Evolutionary conservation across 306 rosid species (phyloP), one percentile per base, ranked within the genome.

Genomic region (Casuarina glauca): DNA sequence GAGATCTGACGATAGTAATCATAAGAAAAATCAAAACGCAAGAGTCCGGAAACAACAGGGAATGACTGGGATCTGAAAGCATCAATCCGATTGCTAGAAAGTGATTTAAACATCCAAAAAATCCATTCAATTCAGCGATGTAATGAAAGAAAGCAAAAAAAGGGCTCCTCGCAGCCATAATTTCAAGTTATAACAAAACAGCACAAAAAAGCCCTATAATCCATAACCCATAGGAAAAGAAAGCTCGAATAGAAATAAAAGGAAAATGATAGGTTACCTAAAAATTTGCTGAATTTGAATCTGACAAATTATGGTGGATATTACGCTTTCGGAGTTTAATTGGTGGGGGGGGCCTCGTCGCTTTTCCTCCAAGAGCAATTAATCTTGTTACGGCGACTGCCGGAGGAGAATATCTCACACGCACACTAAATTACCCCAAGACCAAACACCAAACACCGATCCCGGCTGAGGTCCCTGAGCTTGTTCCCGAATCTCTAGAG

Each of bases 1-100:
- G 39, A 60, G 69, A 63, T 63, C 69, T 63, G 69, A 63, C 1
- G 41, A 4, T 62, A 16, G 15, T 63, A 13, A 11, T 36, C 13
- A 13, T 2, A 16, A 58, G 6, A 58, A 20, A 58, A 58, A 58
- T 8, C 2, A 6, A 58, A 58, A 58, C 38, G 32, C 32, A 58
- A 58, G 32, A 58, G 64, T 8, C 32, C 64, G 0, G 4, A 39
- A 15, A 38, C 32, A 3, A 10, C 16, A 62, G 0, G 5, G 11
- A 38, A 20, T 63, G 69, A 63, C 15, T 63, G 44, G 20, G 69
- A 63, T 63, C 69, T 67, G 71, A 67, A 67, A 16, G 51, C 71
- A 19, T 67, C 50, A 42, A 2, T 8, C 1, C 50, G 42, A 41
- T 67, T 43, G 13, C 5, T 6, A 17, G 50, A 41, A 45, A 67